These are phyloP conservation scores for Physocladia obscura DNA, from an alignment of 192 early-diverging fungal species.

Conservation along the genomic window DNA sequence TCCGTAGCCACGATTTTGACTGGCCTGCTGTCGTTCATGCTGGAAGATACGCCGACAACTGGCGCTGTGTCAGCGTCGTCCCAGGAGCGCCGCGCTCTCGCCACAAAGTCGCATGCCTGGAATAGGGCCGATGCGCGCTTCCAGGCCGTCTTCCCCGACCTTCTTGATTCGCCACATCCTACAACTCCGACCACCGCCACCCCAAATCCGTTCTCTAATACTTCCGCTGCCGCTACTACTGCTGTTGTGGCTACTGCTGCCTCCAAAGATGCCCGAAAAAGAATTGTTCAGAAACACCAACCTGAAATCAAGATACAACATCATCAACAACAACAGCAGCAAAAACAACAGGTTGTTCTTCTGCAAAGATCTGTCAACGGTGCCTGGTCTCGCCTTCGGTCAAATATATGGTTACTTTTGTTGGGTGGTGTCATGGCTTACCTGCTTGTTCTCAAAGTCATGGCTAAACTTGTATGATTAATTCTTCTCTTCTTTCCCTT, in stretches of 20 bases:
- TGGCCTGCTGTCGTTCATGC: conserved; percentile 94
- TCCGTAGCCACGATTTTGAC: conserved; percentile 94
- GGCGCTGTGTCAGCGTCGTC: conserved; percentile 83
- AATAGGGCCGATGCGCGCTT: conserved; percentile 79
- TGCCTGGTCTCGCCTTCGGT: conserved; percentile 27
- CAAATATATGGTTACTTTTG: conserved; percentile 36
- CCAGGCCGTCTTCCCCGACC: conserved; percentile 7
- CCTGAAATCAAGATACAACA: conserved; percentile 14
- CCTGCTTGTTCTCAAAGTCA: conserved; percentile 44
- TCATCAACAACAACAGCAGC: not conserved
- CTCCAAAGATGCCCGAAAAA: not conserved
- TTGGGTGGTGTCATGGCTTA: conserved; percentile 39
- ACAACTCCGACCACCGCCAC: not conserved
- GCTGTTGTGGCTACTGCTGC: not conserved
- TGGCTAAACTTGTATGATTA: conserved; percentile 16
- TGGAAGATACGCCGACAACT: conserved; percentile 86
- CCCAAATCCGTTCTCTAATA: not conserved
- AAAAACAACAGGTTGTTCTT: not conserved
- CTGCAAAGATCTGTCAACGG: conserved; percentile 9
- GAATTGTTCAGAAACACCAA: not conserved
- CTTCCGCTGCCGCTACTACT: not conserved
- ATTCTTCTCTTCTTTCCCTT: too few relatives aligned
- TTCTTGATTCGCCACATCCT: not conserved
- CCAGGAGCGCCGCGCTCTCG: conserved; percentile 75
- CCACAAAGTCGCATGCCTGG: conserved; percentile 74